Evolutionary conservation across 805 yeast species (phyloP).

Genomic region (Kodamaea laetipori): DNA sequence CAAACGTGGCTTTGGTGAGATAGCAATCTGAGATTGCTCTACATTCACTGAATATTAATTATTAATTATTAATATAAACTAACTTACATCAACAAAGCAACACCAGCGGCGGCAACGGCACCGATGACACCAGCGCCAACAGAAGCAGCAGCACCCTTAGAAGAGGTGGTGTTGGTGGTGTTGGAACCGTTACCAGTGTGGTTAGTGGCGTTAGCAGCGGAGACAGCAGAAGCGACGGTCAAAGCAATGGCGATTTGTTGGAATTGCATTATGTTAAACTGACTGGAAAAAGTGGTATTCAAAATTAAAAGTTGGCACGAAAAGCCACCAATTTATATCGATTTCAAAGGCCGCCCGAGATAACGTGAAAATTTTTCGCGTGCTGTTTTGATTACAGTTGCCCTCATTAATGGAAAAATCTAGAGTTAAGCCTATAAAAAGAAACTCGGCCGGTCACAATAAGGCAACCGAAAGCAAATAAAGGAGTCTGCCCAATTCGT

Average conservation of each 20-base stretch:
- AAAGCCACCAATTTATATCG: conserved; percentile 1
- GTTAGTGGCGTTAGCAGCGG: conserved; percentile 29
- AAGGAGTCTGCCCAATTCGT: conserved; percentile 9
- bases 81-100: conserved; percentile 33
- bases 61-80: conserved; percentile 10
- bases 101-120: conserved; percentile 32
- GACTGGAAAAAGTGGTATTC: conserved; percentile 3
- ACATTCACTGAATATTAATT: neutral
- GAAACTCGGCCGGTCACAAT: conserved; percentile 1
- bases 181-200: conserved; percentile 19
- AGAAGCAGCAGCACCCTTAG: conserved; percentile 27
- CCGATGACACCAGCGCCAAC: conserved; percentile 32
- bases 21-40: too few relatives aligned
- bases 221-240: conserved; percentile 31
- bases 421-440: neutral
- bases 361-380: conserved; percentile 7
- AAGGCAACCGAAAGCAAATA: conserved; percentile 2
- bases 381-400: conserved; percentile 4
- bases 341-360: neutral
- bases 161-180: conserved; percentile 19
- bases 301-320: conserved; percentile 1
- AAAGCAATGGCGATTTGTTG: conserved; percentile 29
- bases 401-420: conserved; percentile 1
- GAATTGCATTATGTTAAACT: conserved; percentile 28
- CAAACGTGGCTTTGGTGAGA: too few relatives aligned